Evolutionary conservation across 1,139 yeast species (phyloP), one percentile per base, ranked within the genome.

Genomic region (Suhomyces choctaworum): DNA sequence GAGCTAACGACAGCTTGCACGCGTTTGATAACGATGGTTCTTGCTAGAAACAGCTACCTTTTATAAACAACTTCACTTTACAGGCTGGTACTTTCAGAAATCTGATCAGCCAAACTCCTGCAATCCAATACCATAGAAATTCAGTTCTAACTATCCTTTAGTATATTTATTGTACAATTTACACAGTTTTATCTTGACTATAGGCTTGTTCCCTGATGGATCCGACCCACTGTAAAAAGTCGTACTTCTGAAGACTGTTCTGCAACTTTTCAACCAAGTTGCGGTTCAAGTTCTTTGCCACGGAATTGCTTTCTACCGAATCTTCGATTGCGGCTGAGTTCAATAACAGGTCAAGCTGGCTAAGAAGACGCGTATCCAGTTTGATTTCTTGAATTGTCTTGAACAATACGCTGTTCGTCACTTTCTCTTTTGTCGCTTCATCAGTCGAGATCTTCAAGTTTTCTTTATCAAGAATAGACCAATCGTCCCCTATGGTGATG

Each of bases 401-500:
- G 51, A 58, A 80, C n/a, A 80, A 55, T 0, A 66, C 52, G 0
- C 83, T 71, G 24, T 65, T 62, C 31, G 62, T 68, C 12, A 72
- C 50, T 31, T 58, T 59, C 14, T 61, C 60, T 46, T 67, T 67
- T 27, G 70, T 60, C 41, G 54, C 62, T 32, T 69, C 70, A 41
- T 77, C 80, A 4, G 74, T 60, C 8, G 39, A 17, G 4, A 35
- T 31, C 29, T 41, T 41, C 36, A 67, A 61, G 35, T 63, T 63
- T 20, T 62, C 58, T 8, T 71, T 65, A 20, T 64, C 58, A n/a
- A 64, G 57, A 15, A 78, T 51, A 5, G 53, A 41, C 86, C 88
- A 81, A 46, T 79, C 76, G 45, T 80, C 82, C 1, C 75, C 68
- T n/a, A 78, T 50, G 2, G 62, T 48, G 7, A 84, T 60, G 30